These are phyloP conservation scores for Hypomyces rosellus DNA, from an alignment of 2,329 filamentous ascomycete species.

Conservation along the genomic window DNA sequence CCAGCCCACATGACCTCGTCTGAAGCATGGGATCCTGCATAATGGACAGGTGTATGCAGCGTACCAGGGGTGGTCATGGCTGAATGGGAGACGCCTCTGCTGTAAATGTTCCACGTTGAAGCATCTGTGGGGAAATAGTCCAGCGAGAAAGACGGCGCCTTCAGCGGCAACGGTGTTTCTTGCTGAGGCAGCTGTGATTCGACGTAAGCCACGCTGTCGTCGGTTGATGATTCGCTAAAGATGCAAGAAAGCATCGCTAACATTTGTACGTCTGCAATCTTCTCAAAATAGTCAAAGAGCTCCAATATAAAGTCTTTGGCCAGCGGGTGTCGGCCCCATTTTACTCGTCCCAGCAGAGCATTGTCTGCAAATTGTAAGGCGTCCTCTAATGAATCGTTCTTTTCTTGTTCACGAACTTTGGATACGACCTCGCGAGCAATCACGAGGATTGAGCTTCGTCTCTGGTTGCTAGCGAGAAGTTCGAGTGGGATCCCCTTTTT, in stretches of 20 bases:
- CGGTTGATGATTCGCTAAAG: slow-evolving; percentile 54
- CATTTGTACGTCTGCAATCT: slow-evolving; percentile 60
- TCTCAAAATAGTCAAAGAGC: slow-evolving; percentile 59
- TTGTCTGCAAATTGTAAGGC: slow-evolving; percentile 11
- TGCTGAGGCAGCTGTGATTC: slow-evolving; percentile 51
- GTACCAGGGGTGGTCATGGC: slow-evolving; percentile 51
- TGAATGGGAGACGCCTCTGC: slow-evolving; percentile 48
- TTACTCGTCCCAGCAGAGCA: slow-evolving; percentile 52
- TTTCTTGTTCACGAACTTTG: slow-evolving; percentile 17
- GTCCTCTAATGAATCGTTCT: not conserved
- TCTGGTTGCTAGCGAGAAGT: slow-evolving; percentile 48
- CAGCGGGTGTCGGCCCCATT: slow-evolving; percentile 62
- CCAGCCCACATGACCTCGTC: slow-evolving; percentile 48
- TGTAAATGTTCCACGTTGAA: slow-evolving; percentile 46
- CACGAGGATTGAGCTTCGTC: slow-evolving; percentile 57
- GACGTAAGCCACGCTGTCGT: slow-evolving; percentile 51
- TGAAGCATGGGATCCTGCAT: slow-evolving; percentile 51
- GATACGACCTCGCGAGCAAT: slow-evolving; percentile 59
- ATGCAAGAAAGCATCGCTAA: slow-evolving; percentile 65
- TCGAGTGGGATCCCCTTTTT: slow-evolving; percentile 69
- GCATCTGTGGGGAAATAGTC: slow-evolving; percentile 59
- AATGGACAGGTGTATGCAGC: slow-evolving; percentile 48
- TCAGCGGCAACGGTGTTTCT: slow-evolving; percentile 58
- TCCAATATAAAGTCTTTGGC: slow-evolving; percentile 55
- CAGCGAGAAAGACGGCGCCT: slow-evolving; percentile 59